phyloP scores from a whole-genome alignment of 2,329 filamentous ascomycete species.

The Alternaria sp. region DNA sequence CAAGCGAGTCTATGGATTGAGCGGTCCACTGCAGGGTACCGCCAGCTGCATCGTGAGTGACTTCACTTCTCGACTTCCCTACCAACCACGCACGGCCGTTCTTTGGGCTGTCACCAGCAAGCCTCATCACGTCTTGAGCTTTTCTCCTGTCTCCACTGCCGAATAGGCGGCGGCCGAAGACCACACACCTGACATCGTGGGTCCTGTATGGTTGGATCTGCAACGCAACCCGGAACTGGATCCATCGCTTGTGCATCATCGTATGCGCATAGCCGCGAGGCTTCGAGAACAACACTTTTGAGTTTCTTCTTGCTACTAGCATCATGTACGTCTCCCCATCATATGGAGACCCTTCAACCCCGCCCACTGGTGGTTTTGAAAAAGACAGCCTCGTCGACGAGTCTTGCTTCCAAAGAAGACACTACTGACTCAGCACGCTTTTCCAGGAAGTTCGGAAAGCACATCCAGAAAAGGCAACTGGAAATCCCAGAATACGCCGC shows the following conservation, averaged over 20 bases:
- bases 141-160: constrained; percentile 34
- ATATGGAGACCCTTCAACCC: constrained; percentile 43
- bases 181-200: constrained; percentile 33
- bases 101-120: constrained; percentile 22
- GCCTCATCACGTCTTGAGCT: constrained; percentile 30
- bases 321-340: constrained; percentile 48
- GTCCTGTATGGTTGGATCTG: constrained; percentile 44
- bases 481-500: constrained; percentile 99
- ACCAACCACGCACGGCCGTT: constrained; percentile 38
- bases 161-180: constrained; percentile 38
- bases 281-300: constrained; percentile 24
- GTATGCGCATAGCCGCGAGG: constrained; percentile 31
- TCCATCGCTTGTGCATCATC: constrained; percentile 42
- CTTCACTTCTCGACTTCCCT: constrained; percentile 38
- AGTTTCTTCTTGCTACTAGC: constrained; percentile 32
- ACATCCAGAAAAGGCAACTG: constrained; percentile 98
- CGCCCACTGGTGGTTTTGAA: constrained; percentile 37
- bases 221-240: constrained; percentile 27
- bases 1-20: constrained; percentile 36
- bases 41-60: constrained; percentile 30
- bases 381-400: constrained; percentile 45
- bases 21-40: constrained; percentile 25
- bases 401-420: constrained; percentile 46
- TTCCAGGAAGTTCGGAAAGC: constrained; percentile 97
- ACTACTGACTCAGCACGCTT: constrained; percentile 48